These are phyloP conservation scores for Candida nonsorbophila DNA, from an alignment of 805 yeast genomes.

Conservation along the genomic window DNA sequence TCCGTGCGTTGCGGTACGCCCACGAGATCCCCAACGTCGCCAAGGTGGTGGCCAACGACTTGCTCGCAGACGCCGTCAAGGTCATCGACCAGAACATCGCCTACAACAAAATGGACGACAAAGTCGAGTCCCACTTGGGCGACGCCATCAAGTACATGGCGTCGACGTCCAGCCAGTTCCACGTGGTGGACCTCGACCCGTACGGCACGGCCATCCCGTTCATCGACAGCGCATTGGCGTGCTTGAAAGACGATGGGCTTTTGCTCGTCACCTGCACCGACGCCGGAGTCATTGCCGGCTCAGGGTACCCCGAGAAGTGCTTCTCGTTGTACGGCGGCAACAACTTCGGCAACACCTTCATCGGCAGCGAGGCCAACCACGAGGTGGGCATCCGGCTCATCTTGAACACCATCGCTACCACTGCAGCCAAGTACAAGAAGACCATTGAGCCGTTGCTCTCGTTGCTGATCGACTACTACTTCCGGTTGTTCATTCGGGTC, in stretches of 20 bases:
- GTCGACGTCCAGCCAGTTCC: conserved; percentile 47
- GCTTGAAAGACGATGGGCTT: conserved; percentile 79
- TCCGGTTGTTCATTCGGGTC: conserved; percentile 78
- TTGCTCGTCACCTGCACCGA: conserved; percentile 94
- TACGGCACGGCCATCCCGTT: conserved; percentile 98
- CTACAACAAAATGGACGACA: conserved; percentile 53
- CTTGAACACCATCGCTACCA: conserved; percentile 63
- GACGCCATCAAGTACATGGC: conserved; percentile 88
- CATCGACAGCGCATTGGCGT: conserved; percentile 84
- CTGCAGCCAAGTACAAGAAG: conserved; percentile 88
- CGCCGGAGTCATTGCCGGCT: conserved; percentile 91
- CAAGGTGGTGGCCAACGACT: conserved; percentile 82
- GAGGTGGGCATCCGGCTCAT: conserved; percentile 90
- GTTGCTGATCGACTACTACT: conserved; percentile 88
- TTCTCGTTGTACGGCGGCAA: conserved; percentile 93
- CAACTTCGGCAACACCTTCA: conserved; percentile 57
- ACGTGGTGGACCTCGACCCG: conserved; percentile 92
- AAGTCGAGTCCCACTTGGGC: conserved; percentile 67
- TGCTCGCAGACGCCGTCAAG: conserved; percentile 78
- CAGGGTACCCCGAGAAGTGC: conserved; percentile 95
- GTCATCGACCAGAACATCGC: conserved; percentile 69
- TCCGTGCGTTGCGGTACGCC: conserved; percentile 89
- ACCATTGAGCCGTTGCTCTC: conserved; percentile 82
- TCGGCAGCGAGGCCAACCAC: conserved; percentile 70
- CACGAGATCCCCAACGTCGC: conserved; percentile 79